Evolutionary conservation across 768 basidiomycete species (phyloP), one percentile per base, ranked within the genome.

Genomic region (Krasilnikovozyma curviuscula): DNA sequence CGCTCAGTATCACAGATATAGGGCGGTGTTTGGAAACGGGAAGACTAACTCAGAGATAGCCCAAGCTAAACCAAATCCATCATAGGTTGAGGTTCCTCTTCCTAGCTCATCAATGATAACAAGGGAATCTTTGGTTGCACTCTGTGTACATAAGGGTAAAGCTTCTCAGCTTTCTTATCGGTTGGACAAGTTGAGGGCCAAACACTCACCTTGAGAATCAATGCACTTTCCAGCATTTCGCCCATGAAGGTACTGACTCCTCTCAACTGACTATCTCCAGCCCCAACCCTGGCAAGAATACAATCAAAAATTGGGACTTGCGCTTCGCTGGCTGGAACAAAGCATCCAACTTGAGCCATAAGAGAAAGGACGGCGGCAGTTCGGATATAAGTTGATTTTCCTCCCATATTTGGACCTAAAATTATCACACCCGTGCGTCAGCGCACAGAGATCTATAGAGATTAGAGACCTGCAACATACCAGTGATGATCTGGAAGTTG

Each of bases 231-330:
- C 25, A 98, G 72, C 93, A 97, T 97, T 65, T 98, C 93, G 1
- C 88, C 89, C 91, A 97, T 97, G 63, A 98, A 98, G 0, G 91
- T 98, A 23, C 86, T 91, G 0, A 98, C 85, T 10, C 93, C 93
- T 64, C 93, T 97, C 38, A 97, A 67, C 61, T 97, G 91, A 62
- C 83, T 89, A 62, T 98, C 93, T 0, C 93, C 93, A 0, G 93
- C 93, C 8, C 93, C 93, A 2, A 98, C 91, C 54, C 93, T 73
- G 49, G 91, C 93, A 10, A 97, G 66, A 37, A 98, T 78, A 3
- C 86, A 93, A 64, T 98, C 93, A 51, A 97, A 97, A 44, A 97
- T 76, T 0, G 93, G 93, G 1, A 97, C 56, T 24, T 73, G 70
- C 0, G 93, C 93, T 55, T 79, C 74, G 7, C 77, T 71, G 55